Conservation (phyloP, 2,329 filamentous ascomycete species). For the Sporothrix sp. region DNA sequence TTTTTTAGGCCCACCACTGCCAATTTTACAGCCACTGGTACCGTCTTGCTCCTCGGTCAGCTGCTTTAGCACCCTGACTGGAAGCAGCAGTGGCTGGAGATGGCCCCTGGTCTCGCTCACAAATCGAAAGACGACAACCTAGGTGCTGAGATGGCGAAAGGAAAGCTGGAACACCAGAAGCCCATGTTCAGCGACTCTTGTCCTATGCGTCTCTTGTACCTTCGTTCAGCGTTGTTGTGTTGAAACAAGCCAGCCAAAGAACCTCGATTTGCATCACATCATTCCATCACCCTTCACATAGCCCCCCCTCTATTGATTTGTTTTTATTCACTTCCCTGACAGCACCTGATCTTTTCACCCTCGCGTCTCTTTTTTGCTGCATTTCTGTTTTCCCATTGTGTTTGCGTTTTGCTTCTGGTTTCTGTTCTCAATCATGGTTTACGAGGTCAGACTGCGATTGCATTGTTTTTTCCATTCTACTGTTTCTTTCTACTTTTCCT, state of each 20-base stretch:
- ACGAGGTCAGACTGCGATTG: neutral
- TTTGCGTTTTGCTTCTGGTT: neutral
- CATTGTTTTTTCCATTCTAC: neutral
- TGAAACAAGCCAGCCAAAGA: constrained; percentile 1
- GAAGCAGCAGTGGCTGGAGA: too few relatives aligned
- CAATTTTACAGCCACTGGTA: neutral
- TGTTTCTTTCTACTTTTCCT: constrained; percentile 18
- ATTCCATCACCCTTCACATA: neutral
- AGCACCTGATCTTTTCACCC: too few relatives aligned
- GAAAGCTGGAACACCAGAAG: neutral
- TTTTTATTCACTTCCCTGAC: too few relatives aligned
- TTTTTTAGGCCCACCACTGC: too few relatives aligned
- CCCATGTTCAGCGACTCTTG: neutral
- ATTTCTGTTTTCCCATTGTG: neutral
- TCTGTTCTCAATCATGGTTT: neutral
- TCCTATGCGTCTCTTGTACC: neutral
- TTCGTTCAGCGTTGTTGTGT: neutral
- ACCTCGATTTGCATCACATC: neutral
- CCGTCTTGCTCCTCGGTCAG: too few relatives aligned
- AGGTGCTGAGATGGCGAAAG: neutral
- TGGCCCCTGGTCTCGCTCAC: neutral
- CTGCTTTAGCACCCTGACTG: too few relatives aligned
- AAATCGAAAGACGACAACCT: neutral
- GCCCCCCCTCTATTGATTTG: too few relatives aligned
- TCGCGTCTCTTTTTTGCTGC: neutral